Conservation (phyloP, 208 protist species). For the Entamoeba invadens region DNA sequence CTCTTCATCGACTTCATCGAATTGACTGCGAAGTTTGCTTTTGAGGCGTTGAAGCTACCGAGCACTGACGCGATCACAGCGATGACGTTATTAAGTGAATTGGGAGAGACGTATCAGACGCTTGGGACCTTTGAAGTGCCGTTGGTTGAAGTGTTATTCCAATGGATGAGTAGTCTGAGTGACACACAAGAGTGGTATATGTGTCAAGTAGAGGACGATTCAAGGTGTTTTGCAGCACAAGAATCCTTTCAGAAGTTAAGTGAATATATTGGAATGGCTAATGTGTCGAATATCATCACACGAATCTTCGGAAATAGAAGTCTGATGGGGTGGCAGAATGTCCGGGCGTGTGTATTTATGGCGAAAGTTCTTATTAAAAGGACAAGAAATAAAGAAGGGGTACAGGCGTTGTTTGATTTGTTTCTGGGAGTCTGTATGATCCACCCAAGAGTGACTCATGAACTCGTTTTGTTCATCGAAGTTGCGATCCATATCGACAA, state of each 20-base stretch:
- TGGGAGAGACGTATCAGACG: neutral
- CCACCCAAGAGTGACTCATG: neutral
- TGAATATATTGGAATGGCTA: neutral
- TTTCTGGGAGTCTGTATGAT: neutral
- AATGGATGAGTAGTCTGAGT: neutral
- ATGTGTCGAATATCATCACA: too few relatives aligned
- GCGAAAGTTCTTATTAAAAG: neutral
- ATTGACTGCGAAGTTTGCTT: neutral
- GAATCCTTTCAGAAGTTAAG: neutral
- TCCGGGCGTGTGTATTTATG: neutral
- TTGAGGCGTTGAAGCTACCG: neutral
- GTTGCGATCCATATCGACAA: neutral
- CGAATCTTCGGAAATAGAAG: too few relatives aligned
- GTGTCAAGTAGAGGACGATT: neutral
- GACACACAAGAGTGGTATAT: neutral
- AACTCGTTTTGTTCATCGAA: neutral
- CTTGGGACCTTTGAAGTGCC: neutral
- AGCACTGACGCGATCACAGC: neutral
- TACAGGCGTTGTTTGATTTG: neutral
- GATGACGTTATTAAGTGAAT: neutral
- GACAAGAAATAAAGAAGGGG: too few relatives aligned
- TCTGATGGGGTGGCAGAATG: neutral
- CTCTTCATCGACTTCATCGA: neutral
- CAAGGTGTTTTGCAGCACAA: neutral
- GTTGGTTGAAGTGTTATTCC: neutral